Conservation (phyloP, 352 stramenopile species). For the Phytopythium boreale region DNA sequence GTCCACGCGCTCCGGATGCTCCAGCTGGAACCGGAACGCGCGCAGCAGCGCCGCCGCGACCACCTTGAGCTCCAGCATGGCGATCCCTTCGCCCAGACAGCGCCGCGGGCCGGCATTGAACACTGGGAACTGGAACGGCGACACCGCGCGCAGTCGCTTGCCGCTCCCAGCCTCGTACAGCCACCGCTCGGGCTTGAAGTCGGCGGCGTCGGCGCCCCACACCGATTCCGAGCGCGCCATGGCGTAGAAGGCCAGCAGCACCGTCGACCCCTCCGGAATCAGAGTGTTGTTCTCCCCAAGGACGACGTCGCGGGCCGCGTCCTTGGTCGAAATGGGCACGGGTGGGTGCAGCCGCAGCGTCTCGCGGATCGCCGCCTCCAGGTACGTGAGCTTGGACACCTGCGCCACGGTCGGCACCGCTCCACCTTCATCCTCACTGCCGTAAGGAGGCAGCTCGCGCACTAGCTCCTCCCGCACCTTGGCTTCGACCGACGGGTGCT, state of each 20-base stretch:
- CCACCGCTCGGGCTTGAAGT: constrained; percentile 68
- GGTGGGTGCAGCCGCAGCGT: constrained; percentile 15
- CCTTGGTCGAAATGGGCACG: constrained; percentile 36
- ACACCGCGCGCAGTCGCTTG: constrained; percentile 28
- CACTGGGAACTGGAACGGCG: constrained; percentile 54
- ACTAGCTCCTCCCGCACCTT: constrained; percentile 25
- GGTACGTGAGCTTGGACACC: constrained; percentile 12
- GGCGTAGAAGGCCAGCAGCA: constrained; percentile 40
- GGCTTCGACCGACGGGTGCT: constrained; percentile 20
- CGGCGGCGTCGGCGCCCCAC: constrained; percentile 49
- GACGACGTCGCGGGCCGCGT: constrained; percentile 27
- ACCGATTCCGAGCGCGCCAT: constrained; percentile 50
- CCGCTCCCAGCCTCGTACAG: constrained; percentile 27
- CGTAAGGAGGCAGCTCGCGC: constrained; percentile 2
- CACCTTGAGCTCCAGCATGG: constrained; percentile 83
- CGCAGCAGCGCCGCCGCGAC: constrained; percentile 47
- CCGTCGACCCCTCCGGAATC: constrained; percentile 20
- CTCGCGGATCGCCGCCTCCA: constrained; percentile 19
- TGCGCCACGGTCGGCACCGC: constrained; percentile 17
- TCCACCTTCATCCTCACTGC: not conserved
- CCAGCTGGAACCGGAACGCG: constrained; percentile 55
- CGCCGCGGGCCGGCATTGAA: constrained; percentile 69
- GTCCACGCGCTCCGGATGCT: constrained; percentile 25
- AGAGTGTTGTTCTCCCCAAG: constrained; percentile 38
- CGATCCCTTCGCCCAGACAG: constrained; percentile 70